These are phyloP conservation scores for Talaromyces trachyspermus DNA, from an alignment of 495 filamentous ascomycete species.

Conservation along the genomic window DNA sequence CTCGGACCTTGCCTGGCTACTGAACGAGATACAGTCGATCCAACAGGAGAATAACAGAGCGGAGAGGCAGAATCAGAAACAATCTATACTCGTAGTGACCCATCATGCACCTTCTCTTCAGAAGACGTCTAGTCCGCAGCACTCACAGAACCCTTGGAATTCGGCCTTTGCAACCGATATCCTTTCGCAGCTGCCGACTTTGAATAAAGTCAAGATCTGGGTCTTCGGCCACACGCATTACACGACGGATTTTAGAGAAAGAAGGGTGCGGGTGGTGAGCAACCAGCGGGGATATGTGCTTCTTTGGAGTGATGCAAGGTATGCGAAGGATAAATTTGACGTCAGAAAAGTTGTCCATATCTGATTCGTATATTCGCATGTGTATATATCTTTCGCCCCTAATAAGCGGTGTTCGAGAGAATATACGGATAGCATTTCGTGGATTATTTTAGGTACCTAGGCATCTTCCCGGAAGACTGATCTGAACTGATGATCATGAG, in stretches of 20 bases:
- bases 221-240: constrained; percentile 50
- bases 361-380: no score
- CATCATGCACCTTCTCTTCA: constrained; percentile 46
- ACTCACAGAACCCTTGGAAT: constrained; percentile 32
- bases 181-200: constrained; percentile 13
- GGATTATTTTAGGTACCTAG: no score
- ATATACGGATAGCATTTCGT: no score
- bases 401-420: no score
- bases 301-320: constrained; percentile 13
- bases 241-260: constrained; percentile 31
- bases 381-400: no score
- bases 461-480: no score
- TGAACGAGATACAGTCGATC: constrained; percentile 24
- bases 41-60: constrained; percentile 13
- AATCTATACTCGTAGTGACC: constrained; percentile 41
- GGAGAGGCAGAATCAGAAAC: constrained; percentile 9
- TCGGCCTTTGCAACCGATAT: constrained; percentile 48
- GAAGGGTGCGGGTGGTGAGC: constrained; percentile 34
- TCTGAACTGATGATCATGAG: no score
- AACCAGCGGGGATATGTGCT: constrained; percentile 50
- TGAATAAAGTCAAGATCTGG: constrained; percentile 32
- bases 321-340: constrained; percentile 15
- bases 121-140: constrained; percentile 33
- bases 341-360: constrained; percentile 16
- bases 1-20: constrained; percentile 40